These are phyloP conservation scores for Gynochthodes officinalis DNA, from an alignment of 257 asterid species.

Conservation along the genomic window DNA sequence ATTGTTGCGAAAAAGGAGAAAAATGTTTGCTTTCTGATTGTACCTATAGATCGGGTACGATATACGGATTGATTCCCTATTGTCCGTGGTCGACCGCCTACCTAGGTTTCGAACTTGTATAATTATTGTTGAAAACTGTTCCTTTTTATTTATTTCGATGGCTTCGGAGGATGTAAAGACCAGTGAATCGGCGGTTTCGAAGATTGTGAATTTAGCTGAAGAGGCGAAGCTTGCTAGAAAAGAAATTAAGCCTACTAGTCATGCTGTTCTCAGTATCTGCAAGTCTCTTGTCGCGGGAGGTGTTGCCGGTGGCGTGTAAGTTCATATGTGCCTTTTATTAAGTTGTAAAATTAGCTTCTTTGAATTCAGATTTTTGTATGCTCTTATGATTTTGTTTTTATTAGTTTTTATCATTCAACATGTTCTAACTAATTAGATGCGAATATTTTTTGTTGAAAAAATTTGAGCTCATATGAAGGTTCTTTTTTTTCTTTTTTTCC, in stretches of 20 bases:
- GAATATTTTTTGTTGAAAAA: neutral
- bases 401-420: neutral
- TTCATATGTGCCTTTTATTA: neutral
- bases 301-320: constrained; percentile 97
- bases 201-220: constrained; percentile 89
- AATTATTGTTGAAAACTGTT: neutral
- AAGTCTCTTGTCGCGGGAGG: constrained; percentile 96
- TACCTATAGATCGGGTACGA: neutral
- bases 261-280: constrained; percentile 64
- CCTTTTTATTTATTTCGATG: constrained; percentile 28
- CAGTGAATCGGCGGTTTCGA: constrained; percentile 82
- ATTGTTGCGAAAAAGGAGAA: too few species aligned
- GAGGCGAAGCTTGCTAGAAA: constrained; percentile 89
- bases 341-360: neutral
- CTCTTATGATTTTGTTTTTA: neutral
- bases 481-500: neutral
- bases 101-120: neutral
- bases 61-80: constrained; percentile 1
- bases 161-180: constrained; percentile 96
- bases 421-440: neutral
- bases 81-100: neutral
- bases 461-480: neutral
- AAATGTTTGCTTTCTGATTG: constrained; percentile 6
- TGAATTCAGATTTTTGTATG: neutral
- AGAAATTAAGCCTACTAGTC: constrained; percentile 69